A percentile compares a stretch with the other conserved stretches of the same genome.
These are phyloP conservation scores for Colletotrichum destructivum DNA, from an alignment of 2,329 filamentous ascomycete genomes.

Conservation along the genomic window DNA sequence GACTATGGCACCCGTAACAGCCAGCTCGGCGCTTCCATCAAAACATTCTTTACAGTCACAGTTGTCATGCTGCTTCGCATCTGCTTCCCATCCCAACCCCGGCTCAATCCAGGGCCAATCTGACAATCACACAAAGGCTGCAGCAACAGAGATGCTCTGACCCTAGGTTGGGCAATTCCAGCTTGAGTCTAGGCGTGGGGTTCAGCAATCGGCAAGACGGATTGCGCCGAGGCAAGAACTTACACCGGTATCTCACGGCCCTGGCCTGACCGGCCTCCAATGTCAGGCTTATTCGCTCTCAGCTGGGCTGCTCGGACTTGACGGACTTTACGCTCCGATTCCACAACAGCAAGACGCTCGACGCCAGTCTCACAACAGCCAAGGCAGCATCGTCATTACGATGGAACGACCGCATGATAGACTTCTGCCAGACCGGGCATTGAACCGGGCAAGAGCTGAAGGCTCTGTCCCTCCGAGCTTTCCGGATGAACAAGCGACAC, in stretches of 20 bases:
- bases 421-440: not conserved
- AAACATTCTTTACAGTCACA: not conserved
- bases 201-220: not conserved
- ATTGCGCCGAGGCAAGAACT: not conserved
- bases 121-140: not conserved
- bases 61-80: not conserved
- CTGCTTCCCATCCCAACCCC: no score
- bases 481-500: constrained; percentile 18
- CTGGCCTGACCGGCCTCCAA: not conserved
- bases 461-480: constrained; percentile 6
- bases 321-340: constrained; percentile 2
- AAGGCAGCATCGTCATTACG: constrained; percentile 1
- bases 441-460: not conserved
- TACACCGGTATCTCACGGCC: not conserved
- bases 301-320: constrained; percentile 12
- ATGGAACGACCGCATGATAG: not conserved
- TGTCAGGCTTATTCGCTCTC: not conserved
- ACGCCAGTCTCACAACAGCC: not conserved
- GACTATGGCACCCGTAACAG: not conserved
- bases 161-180: not conserved
- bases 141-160: constrained; percentile 4
- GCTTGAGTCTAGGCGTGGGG: not conserved
- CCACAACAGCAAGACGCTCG: not conserved
- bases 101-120: no score
- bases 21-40: constrained; percentile 1